Percentiles rank a stretch among this genome's conserved stretches.
Conservation (phyloP, 495 filamentous ascomycete genomes). For the Lasiosphaeriaceae sp. region DNA sequence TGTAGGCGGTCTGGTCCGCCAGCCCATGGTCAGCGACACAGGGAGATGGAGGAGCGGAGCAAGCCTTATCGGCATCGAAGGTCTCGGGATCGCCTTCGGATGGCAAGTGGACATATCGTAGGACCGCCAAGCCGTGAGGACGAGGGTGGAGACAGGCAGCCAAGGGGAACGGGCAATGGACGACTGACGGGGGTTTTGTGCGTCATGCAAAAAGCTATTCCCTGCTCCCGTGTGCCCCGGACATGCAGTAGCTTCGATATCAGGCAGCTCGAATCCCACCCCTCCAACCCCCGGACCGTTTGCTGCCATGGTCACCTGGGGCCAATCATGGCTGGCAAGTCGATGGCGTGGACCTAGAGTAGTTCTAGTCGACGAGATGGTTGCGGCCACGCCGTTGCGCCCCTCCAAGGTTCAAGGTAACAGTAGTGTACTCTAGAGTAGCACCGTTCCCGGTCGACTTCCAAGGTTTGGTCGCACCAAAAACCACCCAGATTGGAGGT, state of each 20-base stretch:
- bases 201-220: constrained; percentile 31
- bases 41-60: not conserved
- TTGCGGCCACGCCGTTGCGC: no score
- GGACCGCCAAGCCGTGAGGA: not conserved
- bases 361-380: no score
- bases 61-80: constrained; percentile 4
- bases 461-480: constrained; percentile 5
- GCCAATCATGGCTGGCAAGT: no score
- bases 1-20: constrained; percentile 10
- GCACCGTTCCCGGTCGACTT: not conserved
- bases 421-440: no score
- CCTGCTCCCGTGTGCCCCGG: constrained; percentile 15
- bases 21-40: not conserved
- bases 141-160: not conserved
- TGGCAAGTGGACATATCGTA: constrained; percentile 7
- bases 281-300: no score
- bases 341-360: no score
- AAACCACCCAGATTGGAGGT: not conserved
- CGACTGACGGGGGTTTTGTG: constrained; percentile 29
- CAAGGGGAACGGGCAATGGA: constrained; percentile 1
- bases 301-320: no score
- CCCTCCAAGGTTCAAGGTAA: no score
- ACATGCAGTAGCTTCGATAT: constrained; percentile 17
- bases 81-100: constrained; percentile 11
- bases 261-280: constrained; percentile 8